phyloP scores from a whole-genome alignment of 192 early-diverging fungal genomes.

The Phycomyces nitens region DNA sequence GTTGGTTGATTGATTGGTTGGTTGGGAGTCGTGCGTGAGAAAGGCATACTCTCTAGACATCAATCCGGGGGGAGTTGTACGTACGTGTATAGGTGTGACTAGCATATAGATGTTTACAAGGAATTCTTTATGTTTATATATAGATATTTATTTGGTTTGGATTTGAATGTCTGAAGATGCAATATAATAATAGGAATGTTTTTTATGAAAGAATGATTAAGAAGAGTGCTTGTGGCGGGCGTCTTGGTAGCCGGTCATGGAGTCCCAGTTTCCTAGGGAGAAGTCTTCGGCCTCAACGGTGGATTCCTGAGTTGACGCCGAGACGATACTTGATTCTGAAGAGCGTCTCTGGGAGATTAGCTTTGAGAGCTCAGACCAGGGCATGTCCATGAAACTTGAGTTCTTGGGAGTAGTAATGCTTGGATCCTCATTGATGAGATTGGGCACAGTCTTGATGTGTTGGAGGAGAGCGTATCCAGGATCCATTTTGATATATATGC shows the following conservation, averaged over 20 bases:
- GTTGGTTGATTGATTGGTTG: too few species aligned
- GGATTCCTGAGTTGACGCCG: constrained; percentile 5
- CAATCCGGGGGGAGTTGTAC: too few species aligned
- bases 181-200: background rate
- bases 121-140: too few species aligned
- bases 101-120: too few species aligned
- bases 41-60: too few species aligned
- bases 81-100: too few species aligned
- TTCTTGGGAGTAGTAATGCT: constrained; percentile 35
- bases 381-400: constrained; percentile 37
- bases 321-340: constrained; percentile 4
- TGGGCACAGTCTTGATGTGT: constrained; percentile 39
- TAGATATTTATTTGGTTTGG: too few species aligned
- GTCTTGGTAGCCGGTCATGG: constrained; percentile 28
- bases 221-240: constrained; percentile 4
- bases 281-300: constrained; percentile 8
- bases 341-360: constrained; percentile 18
- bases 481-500: constrained; percentile 30
- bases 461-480: constrained; percentile 36
- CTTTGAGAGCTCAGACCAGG: constrained; percentile 38
- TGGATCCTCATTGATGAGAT: constrained; percentile 39
- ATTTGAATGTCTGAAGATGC: too few species aligned
- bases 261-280: constrained; percentile 23
- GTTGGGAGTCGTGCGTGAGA: too few species aligned
- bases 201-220: background rate